Evolutionary conservation across 257 asterid genomes (phyloP).

Genomic region (Petunia axillaris): DNA sequence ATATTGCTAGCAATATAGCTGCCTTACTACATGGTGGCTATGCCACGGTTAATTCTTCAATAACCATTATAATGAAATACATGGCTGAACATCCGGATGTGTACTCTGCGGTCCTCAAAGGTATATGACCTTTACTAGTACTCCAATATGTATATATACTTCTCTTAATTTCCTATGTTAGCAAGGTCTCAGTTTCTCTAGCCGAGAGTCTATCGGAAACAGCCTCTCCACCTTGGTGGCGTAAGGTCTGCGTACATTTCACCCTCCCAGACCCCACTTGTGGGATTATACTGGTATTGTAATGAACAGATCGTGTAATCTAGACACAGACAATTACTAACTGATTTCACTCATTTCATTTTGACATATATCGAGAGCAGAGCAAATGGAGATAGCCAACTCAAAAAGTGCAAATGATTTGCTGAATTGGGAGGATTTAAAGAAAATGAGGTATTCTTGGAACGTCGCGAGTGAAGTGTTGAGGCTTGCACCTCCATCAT

Average conservation of each 20-base stretch:
- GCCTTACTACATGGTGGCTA: slow-evolving; percentile 61
- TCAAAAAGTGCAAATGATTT: slow-evolving; percentile 55
- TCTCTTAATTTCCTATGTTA: no score
- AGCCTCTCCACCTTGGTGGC: slow-evolving; percentile 27
- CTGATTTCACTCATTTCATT: neutral
- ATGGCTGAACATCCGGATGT: slow-evolving; percentile 60
- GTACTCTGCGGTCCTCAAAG: slow-evolving; percentile 54
- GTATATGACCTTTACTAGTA: slow-evolving; percentile 21
- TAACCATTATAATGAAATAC: slow-evolving; percentile 53
- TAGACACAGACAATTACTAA: slow-evolving; percentile 24
- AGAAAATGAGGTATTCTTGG: slow-evolving; percentile 67
- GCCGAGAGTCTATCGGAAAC: no score
- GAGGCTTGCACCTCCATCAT: slow-evolving; percentile 60
- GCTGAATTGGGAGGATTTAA: slow-evolving; percentile 57
- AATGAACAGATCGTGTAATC: neutral
- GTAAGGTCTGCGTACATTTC: no score
- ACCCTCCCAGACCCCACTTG: no score
- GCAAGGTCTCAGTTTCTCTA: no score
- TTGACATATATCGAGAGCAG: slow-evolving; percentile 9
- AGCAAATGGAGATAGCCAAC: slow-evolving; percentile 60
- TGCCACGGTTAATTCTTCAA: slow-evolving; percentile 62
- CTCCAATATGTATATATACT: no score
- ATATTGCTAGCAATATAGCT: slow-evolving; percentile 56
- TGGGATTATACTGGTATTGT: no score
- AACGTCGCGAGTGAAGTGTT: slow-evolving; percentile 64